phyloP scores from a whole-genome alignment of 1,139 yeast genomes.

The Petasospora rhodanensis region DNA sequence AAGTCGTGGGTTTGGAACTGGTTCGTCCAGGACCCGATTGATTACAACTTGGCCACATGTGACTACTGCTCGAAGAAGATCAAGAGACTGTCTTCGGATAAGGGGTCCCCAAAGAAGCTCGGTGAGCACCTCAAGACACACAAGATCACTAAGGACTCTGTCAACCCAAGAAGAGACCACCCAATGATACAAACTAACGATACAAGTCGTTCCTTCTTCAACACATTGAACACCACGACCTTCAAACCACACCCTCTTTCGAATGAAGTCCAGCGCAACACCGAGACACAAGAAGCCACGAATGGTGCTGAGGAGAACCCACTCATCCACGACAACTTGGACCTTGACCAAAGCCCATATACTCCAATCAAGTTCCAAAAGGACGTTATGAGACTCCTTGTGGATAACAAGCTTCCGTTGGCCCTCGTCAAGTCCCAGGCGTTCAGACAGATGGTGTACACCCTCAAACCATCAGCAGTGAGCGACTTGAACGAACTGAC shows the following conservation, averaged over 20 bases:
- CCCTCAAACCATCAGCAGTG: constrained; percentile 45
- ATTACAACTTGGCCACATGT: constrained; percentile 51
- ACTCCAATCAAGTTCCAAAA: constrained; percentile 45
- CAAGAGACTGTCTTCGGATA: constrained; percentile 45
- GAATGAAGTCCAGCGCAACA: constrained; percentile 5
- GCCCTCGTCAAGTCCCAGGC: constrained; percentile 45
- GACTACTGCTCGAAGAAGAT: constrained; percentile 49
- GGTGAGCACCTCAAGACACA: constrained; percentile 56
- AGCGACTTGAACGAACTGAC: constrained; percentile 45
- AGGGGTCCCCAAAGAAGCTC: constrained; percentile 56
- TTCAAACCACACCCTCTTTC: constrained; percentile 11
- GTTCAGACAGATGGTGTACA: constrained; percentile 48
- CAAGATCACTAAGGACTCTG: constrained; percentile 36
- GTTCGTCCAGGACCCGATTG: constrained; percentile 47
- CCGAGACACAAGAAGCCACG: too few relatives aligned
- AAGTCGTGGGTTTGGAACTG: constrained; percentile 62
- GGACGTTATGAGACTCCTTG: constrained; percentile 45
- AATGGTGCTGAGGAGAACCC: too few relatives aligned
- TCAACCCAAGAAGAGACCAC: constrained; percentile 22
- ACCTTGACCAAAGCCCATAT: constrained; percentile 32
- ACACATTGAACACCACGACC: constrained; percentile 16
- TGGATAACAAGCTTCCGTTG: constrained; percentile 49
- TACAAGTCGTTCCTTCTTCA: constrained; percentile 17
- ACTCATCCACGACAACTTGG: constrained; percentile 10
- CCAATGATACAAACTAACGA: constrained; percentile 10